Conservation (phyloP, 495 filamentous ascomycete species). For the Penicillium ochrochloron region DNA sequence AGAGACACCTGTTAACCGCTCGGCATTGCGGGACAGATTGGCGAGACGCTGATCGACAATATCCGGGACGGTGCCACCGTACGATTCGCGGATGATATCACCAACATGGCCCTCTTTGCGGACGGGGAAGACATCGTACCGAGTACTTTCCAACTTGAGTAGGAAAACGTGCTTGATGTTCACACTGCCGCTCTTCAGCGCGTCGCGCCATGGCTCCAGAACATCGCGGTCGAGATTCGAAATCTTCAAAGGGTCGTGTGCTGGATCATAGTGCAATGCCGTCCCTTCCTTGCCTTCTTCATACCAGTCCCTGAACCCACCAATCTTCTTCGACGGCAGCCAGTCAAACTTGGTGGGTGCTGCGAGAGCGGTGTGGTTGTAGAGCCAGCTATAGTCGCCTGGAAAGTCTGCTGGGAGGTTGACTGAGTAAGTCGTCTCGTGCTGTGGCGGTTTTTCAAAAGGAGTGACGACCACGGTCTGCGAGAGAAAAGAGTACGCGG, state of each 20-base stretch:
- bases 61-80: constrained; percentile 31
- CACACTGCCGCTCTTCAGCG: constrained; percentile 33
- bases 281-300: constrained; percentile 9
- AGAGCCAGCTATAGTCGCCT: constrained; percentile 33
- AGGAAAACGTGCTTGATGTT: constrained; percentile 45
- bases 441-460: constrained; percentile 20
- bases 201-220: constrained; percentile 34
- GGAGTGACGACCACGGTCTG: constrained; percentile 29
- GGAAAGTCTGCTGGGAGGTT: constrained; percentile 15
- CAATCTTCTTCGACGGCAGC: constrained; percentile 27
- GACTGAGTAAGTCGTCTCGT: constrained; percentile 13
- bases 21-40: constrained; percentile 40
- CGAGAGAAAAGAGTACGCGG: constrained; percentile 27
- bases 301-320: constrained; percentile 38
- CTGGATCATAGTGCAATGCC: constrained; percentile 40
- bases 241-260: constrained; percentile 43
- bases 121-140: constrained; percentile 50
- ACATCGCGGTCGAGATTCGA: constrained; percentile 44
- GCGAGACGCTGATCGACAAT: constrained; percentile 34
- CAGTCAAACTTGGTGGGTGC: constrained; percentile 28
- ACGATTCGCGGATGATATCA: constrained; percentile 32
- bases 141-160: constrained; percentile 48
- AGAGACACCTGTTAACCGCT: constrained; percentile 37
- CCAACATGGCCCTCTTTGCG: constrained; percentile 37
- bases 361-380: constrained; percentile 30